Base-by-base conservation (phyloP, 805 yeast genomes). In the Candida tammaniensis region DNA sequence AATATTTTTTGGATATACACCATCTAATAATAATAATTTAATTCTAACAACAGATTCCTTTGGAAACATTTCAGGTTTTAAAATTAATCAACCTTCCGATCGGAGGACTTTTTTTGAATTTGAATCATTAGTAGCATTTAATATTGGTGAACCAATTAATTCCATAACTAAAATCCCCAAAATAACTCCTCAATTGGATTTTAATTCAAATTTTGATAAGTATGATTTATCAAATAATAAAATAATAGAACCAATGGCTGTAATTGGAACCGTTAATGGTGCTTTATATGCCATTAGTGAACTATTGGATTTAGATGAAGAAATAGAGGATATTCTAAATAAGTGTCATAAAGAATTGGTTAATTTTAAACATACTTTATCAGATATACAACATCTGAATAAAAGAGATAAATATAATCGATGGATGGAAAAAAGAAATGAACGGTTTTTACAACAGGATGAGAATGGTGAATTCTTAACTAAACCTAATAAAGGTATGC, bases 61-160 rank as follows among this genome's bases (percentile, higher is more conserved):
- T 13, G 70, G 70, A 2, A 61, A 61, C 31, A 20, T 57, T 10
- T 46, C 35, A 27, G 48, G 43, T 24, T 32, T 22, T 12, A 21
- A 18, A n/a, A 39, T 33, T 10, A n/a, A n/a, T n/a, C n/a, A n/a
- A n/a, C n/a, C n/a, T n/a, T n/a, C n/a, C n/a, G n/a, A n/a, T n/a
- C n/a, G n/a, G n/a, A n/a, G n/a, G n/a, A n/a, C n/a, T n/a, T n/a
- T n/a, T n/a, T n/a, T n/a, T n/a, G 41, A 42, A 6, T 34, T 21
- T 24, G 28, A 31, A 8, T 47, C 41, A 30, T 19, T 38, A 1
- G 30, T 43, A 9, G 44, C 51, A 7, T 44, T 47, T 33, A 58
- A 57, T 28, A 30, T 63, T 5, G 58, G 57, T 6, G 60, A 56
- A 22, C 59, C 52, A 19, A 48, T 62, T 30, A 63, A 61, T 40